phyloP scores from a whole-genome alignment of 202 grass and related monocot genomes.

The Alloteropsis angusta region DNA sequence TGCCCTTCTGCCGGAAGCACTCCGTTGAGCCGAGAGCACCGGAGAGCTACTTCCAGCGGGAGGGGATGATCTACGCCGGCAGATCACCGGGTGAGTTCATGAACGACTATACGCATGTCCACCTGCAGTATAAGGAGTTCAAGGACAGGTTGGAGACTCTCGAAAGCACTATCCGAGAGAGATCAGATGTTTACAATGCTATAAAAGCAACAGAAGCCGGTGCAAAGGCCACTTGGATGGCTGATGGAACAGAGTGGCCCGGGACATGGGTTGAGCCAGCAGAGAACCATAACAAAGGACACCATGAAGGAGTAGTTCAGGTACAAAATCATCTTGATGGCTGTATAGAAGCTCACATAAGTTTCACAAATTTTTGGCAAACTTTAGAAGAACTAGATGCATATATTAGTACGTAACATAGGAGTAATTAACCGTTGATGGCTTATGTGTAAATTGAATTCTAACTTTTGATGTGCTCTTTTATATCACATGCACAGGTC shows the following conservation, averaged over 20 bases:
- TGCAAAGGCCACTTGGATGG: slow-evolving; percentile 56
- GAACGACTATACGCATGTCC: slow-evolving; percentile 26
- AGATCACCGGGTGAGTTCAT: slow-evolving; percentile 29
- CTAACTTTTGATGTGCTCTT: background rate
- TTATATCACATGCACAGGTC: slow-evolving; percentile 3
- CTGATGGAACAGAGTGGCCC: slow-evolving; percentile 42
- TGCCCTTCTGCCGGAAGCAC: slow-evolving; percentile 75
- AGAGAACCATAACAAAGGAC: background rate
- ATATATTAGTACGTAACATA: too few relatives aligned
- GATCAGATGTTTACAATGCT: slow-evolving; percentile 21
- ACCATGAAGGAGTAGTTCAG: background rate
- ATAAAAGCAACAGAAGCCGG: background rate
- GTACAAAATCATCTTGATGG: background rate
- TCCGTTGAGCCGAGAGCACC: slow-evolving; percentile 60
- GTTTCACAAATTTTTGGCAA: too few relatives aligned
- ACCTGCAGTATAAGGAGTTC: slow-evolving; percentile 39
- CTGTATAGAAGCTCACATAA: too few relatives aligned
- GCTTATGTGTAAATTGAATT: too few relatives aligned
- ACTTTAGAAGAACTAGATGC: too few relatives aligned
- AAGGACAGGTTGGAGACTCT: slow-evolving; percentile 32
- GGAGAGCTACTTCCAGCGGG: slow-evolving; percentile 51
- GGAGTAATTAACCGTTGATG: too few relatives aligned
- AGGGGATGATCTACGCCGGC: slow-evolving; percentile 25
- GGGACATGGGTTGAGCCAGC: slow-evolving; percentile 51
- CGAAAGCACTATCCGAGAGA: background rate